A percentile compares a stretch with the other conserved stretches of the same genome.
Conservation (phyloP, 257 asterid species). For the Nicotiana benthamiana region DNA sequence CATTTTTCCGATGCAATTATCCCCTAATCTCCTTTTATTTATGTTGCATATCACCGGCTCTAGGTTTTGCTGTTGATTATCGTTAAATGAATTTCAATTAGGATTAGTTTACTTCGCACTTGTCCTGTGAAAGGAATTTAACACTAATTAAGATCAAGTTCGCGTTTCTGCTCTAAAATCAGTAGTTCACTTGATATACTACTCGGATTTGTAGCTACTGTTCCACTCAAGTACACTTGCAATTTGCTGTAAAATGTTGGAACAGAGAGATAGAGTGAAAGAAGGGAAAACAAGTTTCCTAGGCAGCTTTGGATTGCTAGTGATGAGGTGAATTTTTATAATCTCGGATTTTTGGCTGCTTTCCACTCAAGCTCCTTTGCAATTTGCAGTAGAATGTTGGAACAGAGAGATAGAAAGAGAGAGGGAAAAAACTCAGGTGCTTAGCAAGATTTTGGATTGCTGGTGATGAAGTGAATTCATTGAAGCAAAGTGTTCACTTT, state of each 20-base stretch:
- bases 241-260: not conserved
- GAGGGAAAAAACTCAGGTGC: not conserved
- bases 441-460: not conserved
- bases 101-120: not conserved
- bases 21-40: not conserved
- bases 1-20: not conserved
- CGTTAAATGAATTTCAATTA: not conserved
- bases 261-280: not conserved
- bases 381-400: not conserved
- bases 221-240: not conserved
- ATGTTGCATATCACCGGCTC: not conserved
- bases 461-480: not conserved
- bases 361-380: not conserved
- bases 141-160: not conserved
- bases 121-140: not conserved
- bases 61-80: not conserved
- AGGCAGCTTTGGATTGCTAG: not conserved
- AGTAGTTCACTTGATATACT: not conserved
- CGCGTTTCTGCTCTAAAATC: not conserved
- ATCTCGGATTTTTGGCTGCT: too few species aligned
- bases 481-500: not conserved
- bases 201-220: not conserved
- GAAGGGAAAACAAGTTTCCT: not conserved
- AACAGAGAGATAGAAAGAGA: not conserved
- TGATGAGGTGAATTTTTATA: not conserved